These are phyloP conservation scores for Russula abietina DNA, from an alignment of 768 basidiomycete genomes.

Conservation along the genomic window DNA sequence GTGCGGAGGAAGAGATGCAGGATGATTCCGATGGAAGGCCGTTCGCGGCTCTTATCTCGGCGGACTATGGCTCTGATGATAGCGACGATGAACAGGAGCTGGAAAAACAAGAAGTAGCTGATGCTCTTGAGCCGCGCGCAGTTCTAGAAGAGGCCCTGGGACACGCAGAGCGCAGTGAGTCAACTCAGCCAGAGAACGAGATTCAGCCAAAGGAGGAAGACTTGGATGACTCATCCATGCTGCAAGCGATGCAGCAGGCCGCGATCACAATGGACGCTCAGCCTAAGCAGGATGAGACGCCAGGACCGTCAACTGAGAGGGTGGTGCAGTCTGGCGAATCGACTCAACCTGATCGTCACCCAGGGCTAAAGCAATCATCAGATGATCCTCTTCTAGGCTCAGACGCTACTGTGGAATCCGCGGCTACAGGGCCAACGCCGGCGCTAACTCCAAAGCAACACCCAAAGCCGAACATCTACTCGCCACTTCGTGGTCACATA, in stretches of 20 bases:
- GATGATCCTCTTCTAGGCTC: conserved; percentile 17
- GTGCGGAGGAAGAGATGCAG: conserved; percentile 32
- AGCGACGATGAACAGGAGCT: conserved; percentile 57
- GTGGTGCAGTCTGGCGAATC: neutral
- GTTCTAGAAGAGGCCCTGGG: conserved; percentile 57
- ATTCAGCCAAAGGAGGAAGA: conserved; percentile 48
- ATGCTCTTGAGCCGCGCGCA: conserved; percentile 50
- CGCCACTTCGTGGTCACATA: conserved; percentile 55
- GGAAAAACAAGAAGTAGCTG: conserved; percentile 49
- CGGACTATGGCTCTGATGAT: conserved; percentile 33
- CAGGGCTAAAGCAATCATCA: conserved; percentile 20
- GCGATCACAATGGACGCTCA: conserved; percentile 36
- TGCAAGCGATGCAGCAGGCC: conserved; percentile 27
- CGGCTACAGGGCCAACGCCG: conserved; percentile 10
- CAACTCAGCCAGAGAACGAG: conserved; percentile 30
- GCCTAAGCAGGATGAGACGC: conserved; percentile 30
- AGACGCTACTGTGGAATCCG: neutral
- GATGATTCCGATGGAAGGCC: conserved; percentile 25
- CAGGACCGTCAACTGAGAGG: neutral
- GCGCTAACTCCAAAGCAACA: conserved; percentile 29
- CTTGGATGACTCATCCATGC: conserved; percentile 47
- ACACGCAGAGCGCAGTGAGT: conserved; percentile 34
- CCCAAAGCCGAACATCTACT: conserved; percentile 41
- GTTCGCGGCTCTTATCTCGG: conserved; percentile 14
- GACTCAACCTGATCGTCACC: conserved; percentile 3